Evolutionary conservation across 2,329 filamentous ascomycete species (phyloP).

Genomic region (Botrytis pseudocinerea): DNA sequence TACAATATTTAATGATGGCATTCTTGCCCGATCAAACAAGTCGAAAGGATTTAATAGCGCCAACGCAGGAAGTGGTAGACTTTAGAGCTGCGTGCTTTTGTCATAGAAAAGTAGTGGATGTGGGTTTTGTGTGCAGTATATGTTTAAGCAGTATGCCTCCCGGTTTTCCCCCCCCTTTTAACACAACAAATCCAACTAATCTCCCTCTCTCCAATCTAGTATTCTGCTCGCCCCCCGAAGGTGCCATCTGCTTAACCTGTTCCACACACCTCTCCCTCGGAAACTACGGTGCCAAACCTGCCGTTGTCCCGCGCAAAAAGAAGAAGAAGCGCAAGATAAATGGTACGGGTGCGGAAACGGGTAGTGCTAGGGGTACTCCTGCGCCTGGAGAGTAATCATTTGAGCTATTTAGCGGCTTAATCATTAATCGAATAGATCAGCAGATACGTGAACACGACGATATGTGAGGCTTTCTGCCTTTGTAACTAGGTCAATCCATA

Average conservation of each 20-base stretch:
- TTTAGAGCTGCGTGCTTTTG: conserved; percentile 99
- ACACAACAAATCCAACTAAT: conserved; percentile 23
- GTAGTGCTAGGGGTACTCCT: conserved; percentile 61
- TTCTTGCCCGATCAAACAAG: conserved; percentile 74
- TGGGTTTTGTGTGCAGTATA: conserved; percentile 93
- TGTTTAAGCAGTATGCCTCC: conserved; percentile 72
- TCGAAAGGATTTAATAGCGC: conserved; percentile 67
- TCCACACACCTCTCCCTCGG: conserved; percentile 77
- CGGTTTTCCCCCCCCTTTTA: background rate
- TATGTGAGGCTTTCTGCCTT: background rate
- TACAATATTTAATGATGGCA: conserved; percentile 94
- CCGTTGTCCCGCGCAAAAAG: conserved; percentile 70
- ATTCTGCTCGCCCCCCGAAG: conserved; percentile 69
- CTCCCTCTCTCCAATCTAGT: conserved; percentile 44
- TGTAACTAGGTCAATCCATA: background rate
- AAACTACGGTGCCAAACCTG: conserved; percentile 72
- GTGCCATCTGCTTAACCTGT: conserved; percentile 77
- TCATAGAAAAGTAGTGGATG: conserved; percentile 84
- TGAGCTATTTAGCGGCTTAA: background rate
- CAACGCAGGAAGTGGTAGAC: conserved; percentile 84
- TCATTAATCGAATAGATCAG: background rate
- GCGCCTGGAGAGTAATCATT: conserved; percentile 43
- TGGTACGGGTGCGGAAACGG: conserved; percentile 55
- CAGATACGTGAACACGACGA: background rate
- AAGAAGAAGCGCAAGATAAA: conserved; percentile 72